These are phyloP conservation scores for Monilinia fructigena DNA, from an alignment of 2,329 filamentous ascomycete species.

Conservation along the genomic window DNA sequence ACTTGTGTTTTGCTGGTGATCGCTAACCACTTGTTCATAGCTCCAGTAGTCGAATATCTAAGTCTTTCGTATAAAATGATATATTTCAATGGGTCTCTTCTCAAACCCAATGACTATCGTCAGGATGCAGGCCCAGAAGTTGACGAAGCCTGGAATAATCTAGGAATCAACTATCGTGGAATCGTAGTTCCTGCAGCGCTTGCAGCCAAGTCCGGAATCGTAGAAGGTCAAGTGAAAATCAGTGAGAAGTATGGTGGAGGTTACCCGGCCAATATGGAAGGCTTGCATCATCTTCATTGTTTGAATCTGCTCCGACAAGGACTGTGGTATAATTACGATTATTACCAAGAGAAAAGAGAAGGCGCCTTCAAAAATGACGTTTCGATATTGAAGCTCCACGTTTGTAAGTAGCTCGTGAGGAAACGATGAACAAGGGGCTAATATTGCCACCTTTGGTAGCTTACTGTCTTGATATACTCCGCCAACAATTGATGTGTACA, in stretches of 20 bases:
- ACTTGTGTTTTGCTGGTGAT: background rate
- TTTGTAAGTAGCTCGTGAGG: slow-evolving; percentile 29
- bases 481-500: slow-evolving; percentile 56
- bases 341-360: slow-evolving; percentile 47
- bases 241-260: background rate
- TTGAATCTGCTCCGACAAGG: slow-evolving; percentile 51
- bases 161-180: slow-evolving; percentile 6
- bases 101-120: background rate
- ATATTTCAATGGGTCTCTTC: slow-evolving; percentile 1
- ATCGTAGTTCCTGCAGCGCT: background rate
- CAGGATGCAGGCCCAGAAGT: background rate
- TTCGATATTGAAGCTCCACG: slow-evolving; percentile 48
- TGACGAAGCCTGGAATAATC: background rate
- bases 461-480: slow-evolving; percentile 54
- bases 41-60: background rate
- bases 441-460: slow-evolving; percentile 35
- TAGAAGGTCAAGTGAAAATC: slow-evolving; percentile 1
- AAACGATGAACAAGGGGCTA: background rate
- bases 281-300: slow-evolving; percentile 9
- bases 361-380: slow-evolving; percentile 51
- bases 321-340: slow-evolving; percentile 52
- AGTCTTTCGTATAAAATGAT: background rate
- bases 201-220: background rate
- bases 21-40: background rate
- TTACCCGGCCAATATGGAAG: slow-evolving; percentile 7